These are phyloP conservation scores for Kingdonia uniflora DNA, from an alignment of 164 flowering plant species.

Conservation along the genomic window DNA sequence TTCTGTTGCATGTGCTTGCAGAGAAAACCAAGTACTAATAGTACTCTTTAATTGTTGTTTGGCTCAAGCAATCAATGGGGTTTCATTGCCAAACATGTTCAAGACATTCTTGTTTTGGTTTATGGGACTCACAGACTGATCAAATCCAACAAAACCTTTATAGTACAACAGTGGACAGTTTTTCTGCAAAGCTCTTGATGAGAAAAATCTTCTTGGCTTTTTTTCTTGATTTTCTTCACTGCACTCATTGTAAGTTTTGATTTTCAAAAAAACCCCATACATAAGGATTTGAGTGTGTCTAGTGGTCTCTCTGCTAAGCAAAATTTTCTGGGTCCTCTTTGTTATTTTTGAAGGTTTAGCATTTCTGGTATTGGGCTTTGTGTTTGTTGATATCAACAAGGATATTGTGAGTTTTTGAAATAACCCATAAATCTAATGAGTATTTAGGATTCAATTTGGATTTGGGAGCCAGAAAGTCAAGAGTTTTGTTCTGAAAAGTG, in stretches of 20 bases:
- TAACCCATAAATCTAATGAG: not conserved
- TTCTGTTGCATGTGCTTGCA: too few species aligned
- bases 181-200: not conserved
- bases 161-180: too few species aligned
- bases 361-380: too few species aligned
- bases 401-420: too few species aligned
- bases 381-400: too few species aligned
- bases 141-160: too few species aligned
- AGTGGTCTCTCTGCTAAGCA: not conserved
- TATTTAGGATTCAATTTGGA: not conserved
- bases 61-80: not conserved
- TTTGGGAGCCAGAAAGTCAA: too few species aligned
- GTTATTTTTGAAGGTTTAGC: not conserved
- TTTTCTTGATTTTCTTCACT: not conserved
- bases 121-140: too few species aligned
- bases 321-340: not conserved
- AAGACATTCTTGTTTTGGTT: not conserved
- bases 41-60: too few species aligned
- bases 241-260: conserved; percentile 6
- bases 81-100: not conserved
- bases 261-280: conserved; percentile 2
- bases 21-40: too few species aligned
- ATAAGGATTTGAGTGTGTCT: not conserved
- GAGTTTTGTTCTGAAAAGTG: too few species aligned
- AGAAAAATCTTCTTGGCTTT: not conserved